Percentiles rank a stretch among this genome's conserved stretches.
These are phyloP conservation scores for Lactarius evosmus DNA, from an alignment of 768 basidiomycete species.

Conservation along the genomic window DNA sequence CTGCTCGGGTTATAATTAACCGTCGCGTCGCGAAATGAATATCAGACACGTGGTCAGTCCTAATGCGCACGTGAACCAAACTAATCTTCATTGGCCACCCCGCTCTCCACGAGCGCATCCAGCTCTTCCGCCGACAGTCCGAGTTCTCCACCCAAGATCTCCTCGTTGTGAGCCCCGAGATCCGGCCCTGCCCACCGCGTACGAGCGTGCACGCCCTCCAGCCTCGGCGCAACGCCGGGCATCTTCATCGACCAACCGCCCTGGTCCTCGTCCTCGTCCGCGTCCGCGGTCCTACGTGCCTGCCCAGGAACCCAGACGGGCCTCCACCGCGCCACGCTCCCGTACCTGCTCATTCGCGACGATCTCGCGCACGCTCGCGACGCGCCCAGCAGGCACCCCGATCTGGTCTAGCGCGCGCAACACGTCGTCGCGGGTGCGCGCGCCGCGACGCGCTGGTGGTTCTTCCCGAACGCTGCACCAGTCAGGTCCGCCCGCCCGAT, in stretches of 20 bases:
- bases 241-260: conserved; percentile 65
- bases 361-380: conserved; percentile 60
- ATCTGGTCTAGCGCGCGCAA: conserved; percentile 46
- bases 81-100: no score
- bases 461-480: conserved; percentile 48
- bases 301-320: conserved; percentile 51
- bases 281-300: conserved; percentile 27
- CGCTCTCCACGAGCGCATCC: conserved; percentile 27
- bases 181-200: conserved; percentile 70
- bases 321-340: conserved; percentile 53
- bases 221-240: conserved; percentile 58
- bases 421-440: conserved; percentile 52
- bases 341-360: conserved; percentile 54
- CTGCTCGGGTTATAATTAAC: background rate
- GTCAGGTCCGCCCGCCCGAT: conserved; percentile 59
- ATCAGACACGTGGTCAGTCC: background rate
- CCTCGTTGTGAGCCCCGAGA: conserved; percentile 47
- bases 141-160: conserved; percentile 34
- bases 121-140: conserved; percentile 33
- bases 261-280: no score
- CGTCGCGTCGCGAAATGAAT: background rate
- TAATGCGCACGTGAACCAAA: conserved; percentile 27
- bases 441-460: conserved; percentile 41
- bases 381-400: conserved; percentile 62
- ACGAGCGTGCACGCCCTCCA: conserved; percentile 55